Conservation (phyloP, 352 stramenopile genomes). For the Elongisporangium prolatum region DNA sequence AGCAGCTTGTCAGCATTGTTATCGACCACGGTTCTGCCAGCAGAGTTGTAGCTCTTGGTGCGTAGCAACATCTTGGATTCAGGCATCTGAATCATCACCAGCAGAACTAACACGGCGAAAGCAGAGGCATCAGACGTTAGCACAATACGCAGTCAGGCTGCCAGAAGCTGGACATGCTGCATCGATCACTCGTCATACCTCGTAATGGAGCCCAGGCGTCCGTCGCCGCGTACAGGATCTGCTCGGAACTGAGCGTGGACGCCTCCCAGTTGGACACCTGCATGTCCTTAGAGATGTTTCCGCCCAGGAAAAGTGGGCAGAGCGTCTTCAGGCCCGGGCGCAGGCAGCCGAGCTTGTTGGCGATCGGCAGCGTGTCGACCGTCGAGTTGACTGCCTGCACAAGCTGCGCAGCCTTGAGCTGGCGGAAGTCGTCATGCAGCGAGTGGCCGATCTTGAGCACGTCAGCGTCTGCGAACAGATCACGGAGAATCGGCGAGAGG, state of each 20-base stretch:
- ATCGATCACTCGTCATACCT: slow-evolving; percentile 26
- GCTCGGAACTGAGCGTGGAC: slow-evolving; percentile 45
- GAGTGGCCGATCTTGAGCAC: slow-evolving; percentile 81
- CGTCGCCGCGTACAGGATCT: slow-evolving; percentile 78
- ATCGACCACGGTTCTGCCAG: slow-evolving; percentile 25
- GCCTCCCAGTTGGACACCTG: slow-evolving; percentile 85
- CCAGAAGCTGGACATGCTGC: not conserved
- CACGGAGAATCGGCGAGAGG: slow-evolving; percentile 49
- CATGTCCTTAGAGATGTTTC: slow-evolving; percentile 78
- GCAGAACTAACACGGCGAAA: slow-evolving; percentile 44
- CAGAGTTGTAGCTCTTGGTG: slow-evolving; percentile 65
- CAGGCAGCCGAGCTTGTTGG: slow-evolving; percentile 70
- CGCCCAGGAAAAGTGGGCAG: slow-evolving; percentile 66
- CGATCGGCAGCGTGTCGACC: slow-evolving; percentile 75
- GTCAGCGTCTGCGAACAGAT: slow-evolving; percentile 45
- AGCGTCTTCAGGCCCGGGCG: slow-evolving; percentile 69
- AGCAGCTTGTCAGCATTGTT: slow-evolving; percentile 46
- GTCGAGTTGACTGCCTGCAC: slow-evolving; percentile 62
- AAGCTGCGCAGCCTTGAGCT: slow-evolving; percentile 50
- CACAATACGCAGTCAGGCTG: not conserved
- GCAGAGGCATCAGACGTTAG: slow-evolving; percentile 5
- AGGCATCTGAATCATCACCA: slow-evolving; percentile 68
- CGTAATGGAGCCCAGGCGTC: slow-evolving; percentile 72
- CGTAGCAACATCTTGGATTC: slow-evolving; percentile 46
- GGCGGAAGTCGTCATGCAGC: slow-evolving; percentile 68